A percentile compares a stretch with the other conserved stretches of the same genome.
phyloP scores from a whole-genome alignment of 257 asterid species.

The Datura wrightii region DNA sequence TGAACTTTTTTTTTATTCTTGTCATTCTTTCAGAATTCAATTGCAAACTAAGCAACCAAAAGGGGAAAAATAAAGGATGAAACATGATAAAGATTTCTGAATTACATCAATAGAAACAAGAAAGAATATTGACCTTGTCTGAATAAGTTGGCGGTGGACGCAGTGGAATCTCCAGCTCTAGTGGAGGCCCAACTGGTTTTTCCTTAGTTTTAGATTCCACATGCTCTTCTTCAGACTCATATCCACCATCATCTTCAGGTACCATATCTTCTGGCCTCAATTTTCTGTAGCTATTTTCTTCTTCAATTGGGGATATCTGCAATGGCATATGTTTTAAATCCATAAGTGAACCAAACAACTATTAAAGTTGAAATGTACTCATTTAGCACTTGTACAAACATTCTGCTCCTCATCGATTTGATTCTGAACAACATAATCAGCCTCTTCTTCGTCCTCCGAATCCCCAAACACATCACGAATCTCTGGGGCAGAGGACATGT shows the following conservation, averaged over 20 bases:
- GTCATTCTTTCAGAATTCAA: background rate
- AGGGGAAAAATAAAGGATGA: no score
- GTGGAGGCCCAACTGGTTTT: slow-evolving; percentile 90
- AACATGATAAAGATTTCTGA: background rate
- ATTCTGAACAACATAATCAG: slow-evolving; percentile 57
- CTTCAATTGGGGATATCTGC: slow-evolving; percentile 78
- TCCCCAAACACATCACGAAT: slow-evolving; percentile 92
- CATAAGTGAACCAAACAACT: slow-evolving; percentile 25
- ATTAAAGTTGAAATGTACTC: slow-evolving; percentile 25
- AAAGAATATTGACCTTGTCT: slow-evolving; percentile 58
- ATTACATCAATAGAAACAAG: slow-evolving; percentile 21
- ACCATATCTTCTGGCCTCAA: slow-evolving; percentile 84
- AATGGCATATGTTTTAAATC: slow-evolving; percentile 30
- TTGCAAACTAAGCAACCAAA: background rate
- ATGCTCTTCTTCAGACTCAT: slow-evolving; percentile 90
- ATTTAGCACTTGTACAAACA: slow-evolving; percentile 45
- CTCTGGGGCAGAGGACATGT: slow-evolving; percentile 75
- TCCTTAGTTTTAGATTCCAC: slow-evolving; percentile 73
- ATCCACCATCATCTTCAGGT: slow-evolving; percentile 85
- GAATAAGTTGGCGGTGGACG: slow-evolving; percentile 78
- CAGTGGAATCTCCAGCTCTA: slow-evolving; percentile 94
- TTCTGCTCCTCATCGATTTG: slow-evolving; percentile 62
- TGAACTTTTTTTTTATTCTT: background rate
- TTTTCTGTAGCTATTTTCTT: slow-evolving; percentile 68
- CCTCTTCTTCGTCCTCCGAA: slow-evolving; percentile 82